Base-by-base conservation (phyloP, 345 rosid genomes). In the Hirschfeldia incana region DNA sequence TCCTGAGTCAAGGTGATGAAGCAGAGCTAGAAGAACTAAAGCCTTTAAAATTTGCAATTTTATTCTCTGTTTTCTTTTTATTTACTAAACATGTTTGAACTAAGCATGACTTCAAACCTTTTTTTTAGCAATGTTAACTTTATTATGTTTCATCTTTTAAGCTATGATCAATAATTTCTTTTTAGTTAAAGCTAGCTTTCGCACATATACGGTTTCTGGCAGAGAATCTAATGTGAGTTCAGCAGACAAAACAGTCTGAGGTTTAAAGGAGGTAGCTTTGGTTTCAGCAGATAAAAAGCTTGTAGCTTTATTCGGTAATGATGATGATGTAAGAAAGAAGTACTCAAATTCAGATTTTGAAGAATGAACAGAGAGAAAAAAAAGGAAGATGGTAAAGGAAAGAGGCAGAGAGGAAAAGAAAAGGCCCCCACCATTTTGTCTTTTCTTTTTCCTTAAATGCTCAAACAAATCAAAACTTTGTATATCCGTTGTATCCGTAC, bases 401-500 rank as follows among this genome's bases (percentile, higher is more conserved):
- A 30, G 61, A 15, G 26, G 59, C 59, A 49, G 51, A 67, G 44
- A 32, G 62, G 12, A 70, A 12, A 26, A 70, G 42, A 64, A 36
- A 1, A 36, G 65, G 8, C 17, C 57, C 70, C 77, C 51, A 73
- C 73, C 11, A 60, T 21, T 65, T 58, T 65, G 67, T 36, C 34
- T 27, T 4, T 26, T 51, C 9, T 13, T 42, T 34, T n/a, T 16
- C 42, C 13, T 58, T 34, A 76, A 69, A 42, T 30, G 60, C 74
- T 58, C 3, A 60, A 29, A 13, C 21, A 49, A 49, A 13, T 13
- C 16, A 49, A 49, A 33, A 4, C 17, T 10, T 65, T 57, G 39
- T 55, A 30, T 78, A 71, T 78, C 72, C 76, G 68, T 67, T 79
- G 73, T 30, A 27, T 73, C 82, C 82, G 82, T 73, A 79, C 82